These are phyloP conservation scores for Leccinum longicurvipes DNA, from an alignment of 768 basidiomycete species.

Conservation along the genomic window DNA sequence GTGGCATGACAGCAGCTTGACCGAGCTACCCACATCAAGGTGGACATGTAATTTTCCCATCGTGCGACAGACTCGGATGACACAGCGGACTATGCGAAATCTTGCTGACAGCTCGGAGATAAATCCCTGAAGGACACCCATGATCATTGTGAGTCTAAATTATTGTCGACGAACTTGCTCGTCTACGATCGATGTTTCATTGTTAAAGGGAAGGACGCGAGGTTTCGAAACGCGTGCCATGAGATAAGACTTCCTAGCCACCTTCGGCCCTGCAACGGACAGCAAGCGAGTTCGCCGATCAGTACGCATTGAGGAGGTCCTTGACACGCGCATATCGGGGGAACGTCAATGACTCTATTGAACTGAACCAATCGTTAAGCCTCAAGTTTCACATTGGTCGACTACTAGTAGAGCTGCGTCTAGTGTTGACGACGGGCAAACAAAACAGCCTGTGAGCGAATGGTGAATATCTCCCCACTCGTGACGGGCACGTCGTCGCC, in stretches of 20 bases:
- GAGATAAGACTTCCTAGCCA: not conserved
- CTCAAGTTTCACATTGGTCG: not conserved
- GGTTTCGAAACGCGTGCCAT: not conserved
- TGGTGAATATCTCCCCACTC: not conserved
- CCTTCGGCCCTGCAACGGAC: not conserved
- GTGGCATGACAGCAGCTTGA: not conserved
- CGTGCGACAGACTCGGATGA: not conserved
- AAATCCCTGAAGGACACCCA: too few relatives aligned
- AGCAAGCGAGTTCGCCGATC: not conserved
- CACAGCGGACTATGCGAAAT: too few relatives aligned
- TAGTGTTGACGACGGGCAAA: not conserved
- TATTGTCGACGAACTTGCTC: not conserved
- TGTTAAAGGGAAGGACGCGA: not conserved
- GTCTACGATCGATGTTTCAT: not conserved
- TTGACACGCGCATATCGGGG: not conserved
- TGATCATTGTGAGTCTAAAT: not conserved
- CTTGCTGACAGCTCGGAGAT: too few relatives aligned
- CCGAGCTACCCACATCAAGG: not conserved
- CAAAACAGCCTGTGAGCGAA: not conserved
- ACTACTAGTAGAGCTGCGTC: not conserved
- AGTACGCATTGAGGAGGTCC: not conserved
- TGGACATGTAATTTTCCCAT: not conserved
- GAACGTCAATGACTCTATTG: not conserved
- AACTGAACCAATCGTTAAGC: not conserved
- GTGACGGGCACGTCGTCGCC: too few relatives aligned